A percentile compares a stretch with the other conserved stretches of the same genome.
These are phyloP conservation scores for Galium porrigens DNA, from an alignment of 305 asterid genomes.

Conservation along the genomic window DNA sequence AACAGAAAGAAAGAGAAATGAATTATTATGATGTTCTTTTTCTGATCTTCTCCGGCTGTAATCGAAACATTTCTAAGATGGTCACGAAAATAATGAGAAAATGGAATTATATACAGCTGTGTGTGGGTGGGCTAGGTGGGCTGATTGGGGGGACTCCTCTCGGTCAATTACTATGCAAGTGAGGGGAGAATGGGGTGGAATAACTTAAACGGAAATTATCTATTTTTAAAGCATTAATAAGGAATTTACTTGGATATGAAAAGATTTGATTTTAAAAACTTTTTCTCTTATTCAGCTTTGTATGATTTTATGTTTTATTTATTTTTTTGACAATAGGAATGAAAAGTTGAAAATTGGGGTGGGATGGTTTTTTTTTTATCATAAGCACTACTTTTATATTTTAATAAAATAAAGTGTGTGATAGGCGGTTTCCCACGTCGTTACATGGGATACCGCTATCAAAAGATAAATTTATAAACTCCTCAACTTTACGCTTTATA, in stretches of 20 bases:
- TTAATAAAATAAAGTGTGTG: too few species aligned
- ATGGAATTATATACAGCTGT: not conserved
- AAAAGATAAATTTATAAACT: too few species aligned
- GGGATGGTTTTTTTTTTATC: too few species aligned
- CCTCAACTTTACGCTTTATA: too few species aligned
- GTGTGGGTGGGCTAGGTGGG: not conserved
- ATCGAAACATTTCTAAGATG: constrained; percentile 8
- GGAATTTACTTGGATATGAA: not conserved
- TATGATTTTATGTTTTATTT: too few species aligned
- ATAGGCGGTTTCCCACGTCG: too few species aligned
- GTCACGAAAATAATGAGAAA: not conserved
- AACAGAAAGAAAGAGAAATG: not conserved
- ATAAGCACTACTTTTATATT: too few species aligned
- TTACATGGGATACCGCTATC: too few species aligned
- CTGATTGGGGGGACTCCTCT: not conserved
- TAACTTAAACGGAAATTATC: not conserved
- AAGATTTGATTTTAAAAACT: too few species aligned
- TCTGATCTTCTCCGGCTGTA: constrained; percentile 12
- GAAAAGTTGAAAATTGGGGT: too few species aligned
- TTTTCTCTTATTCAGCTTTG: too few species aligned
- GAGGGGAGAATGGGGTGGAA: not conserved
- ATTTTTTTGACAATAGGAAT: too few species aligned
- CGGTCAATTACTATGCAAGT: not conserved
- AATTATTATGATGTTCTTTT: constrained; percentile 4
- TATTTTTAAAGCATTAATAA: not conserved